Base-by-base conservation (phyloP, 495 filamentous ascomycete genomes). In the Chaetomium tenue region DNA sequence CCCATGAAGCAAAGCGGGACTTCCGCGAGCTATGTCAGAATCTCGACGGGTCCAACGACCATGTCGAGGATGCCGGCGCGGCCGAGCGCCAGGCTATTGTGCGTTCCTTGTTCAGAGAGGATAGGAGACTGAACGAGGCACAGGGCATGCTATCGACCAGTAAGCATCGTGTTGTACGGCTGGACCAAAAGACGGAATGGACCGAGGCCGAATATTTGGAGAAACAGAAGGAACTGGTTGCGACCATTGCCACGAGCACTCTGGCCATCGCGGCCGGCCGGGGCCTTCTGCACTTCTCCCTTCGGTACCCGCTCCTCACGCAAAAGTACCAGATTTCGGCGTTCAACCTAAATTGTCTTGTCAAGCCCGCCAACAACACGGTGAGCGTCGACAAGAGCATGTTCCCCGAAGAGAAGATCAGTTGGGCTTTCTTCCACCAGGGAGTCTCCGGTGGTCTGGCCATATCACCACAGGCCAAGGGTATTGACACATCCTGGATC, bases 401-500 rank as follows among this genome's bases (percentile, higher is more conserved):
- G 2, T 95, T 93, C 68, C 91, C 88, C 0, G 94, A 99, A 75
- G 94, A 99, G 73, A 98, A 96, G 77, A 88, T 94, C 20, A 89
- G 88, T 72, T 99, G 94, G 94, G 94, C 93, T 0, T 99, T 96
- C 76, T 98, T 99, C 78, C 93, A 99, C 76, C 89, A 92, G 63
- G 94, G 94, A 39, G 94, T 96, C 23, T 87, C 93, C 6, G 89
- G 89, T 15, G 94, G 93, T 11, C 79, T 99, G 55, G 91, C 90
- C 40, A 95, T 98, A 57, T 95, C 95, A 1, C 89, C 87, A 28
- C 83, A 91, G 39, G 94, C 93, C 0, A 92, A 91, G 73, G 92
- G 92, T 7, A 97, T 99, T 64, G 94, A 99, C 68, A 97, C 92
- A 2, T 96, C 92, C 0, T 99, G 94, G 94, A 96, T 99, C 68